These are phyloP conservation scores for Ajuga chamaepitys DNA, from an alignment of 257 asterid species.

Conservation along the genomic window DNA sequence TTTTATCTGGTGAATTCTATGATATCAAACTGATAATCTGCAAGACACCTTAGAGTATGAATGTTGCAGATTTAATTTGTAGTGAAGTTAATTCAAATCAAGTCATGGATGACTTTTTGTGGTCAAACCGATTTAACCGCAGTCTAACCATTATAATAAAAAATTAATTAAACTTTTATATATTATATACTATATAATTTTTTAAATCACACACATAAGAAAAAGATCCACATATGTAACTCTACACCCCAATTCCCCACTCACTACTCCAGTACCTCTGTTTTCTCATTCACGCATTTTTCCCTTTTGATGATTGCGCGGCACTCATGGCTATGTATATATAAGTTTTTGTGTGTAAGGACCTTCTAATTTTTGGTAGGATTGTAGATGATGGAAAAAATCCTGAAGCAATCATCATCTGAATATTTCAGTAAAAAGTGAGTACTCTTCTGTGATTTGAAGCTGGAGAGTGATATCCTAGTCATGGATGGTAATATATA, in stretches of 20 bases:
- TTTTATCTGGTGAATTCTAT: too few relatives aligned
- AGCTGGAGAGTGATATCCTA: background rate
- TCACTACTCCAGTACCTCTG: conserved; percentile 5
- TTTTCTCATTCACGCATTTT: conserved; percentile 10
- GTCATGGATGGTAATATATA: background rate
- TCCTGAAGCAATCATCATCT: conserved; percentile 29
- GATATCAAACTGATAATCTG: too few relatives aligned
- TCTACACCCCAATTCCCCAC: background rate
- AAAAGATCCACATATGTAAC: too few relatives aligned
- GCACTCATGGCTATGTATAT: background rate
- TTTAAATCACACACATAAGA: too few relatives aligned
- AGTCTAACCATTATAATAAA: too few relatives aligned
- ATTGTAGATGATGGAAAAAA: conserved; percentile 23
- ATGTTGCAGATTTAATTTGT: too few relatives aligned
- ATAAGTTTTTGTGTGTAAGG: background rate
- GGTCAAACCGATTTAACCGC: too few relatives aligned
- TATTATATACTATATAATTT: too few relatives aligned
- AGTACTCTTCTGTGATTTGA: conserved; percentile 7
- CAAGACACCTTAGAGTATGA: too few relatives aligned
- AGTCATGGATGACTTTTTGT: too few relatives aligned
- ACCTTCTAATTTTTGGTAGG: conserved; percentile 15
- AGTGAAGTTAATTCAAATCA: too few relatives aligned
- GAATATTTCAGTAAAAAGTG: conserved; percentile 29
- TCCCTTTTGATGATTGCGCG: background rate
- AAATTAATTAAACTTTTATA: too few relatives aligned